Percentiles rank a stretch among this genome's conserved stretches.
Conservation (phyloP, 2,329 filamentous ascomycete species). For the Zymoseptoria crescenta region DNA sequence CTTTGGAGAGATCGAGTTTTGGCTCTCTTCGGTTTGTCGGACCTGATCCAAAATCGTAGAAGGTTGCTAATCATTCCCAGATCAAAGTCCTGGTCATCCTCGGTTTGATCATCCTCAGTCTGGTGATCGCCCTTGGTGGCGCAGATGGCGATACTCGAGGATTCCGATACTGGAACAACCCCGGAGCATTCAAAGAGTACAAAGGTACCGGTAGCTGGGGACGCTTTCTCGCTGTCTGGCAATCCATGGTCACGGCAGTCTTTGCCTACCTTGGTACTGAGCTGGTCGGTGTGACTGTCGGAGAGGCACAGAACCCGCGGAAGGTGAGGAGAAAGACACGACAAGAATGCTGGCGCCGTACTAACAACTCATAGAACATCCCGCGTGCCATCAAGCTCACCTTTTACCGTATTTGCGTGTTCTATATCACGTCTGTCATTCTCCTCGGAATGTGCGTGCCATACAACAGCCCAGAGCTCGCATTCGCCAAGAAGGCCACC, state of each 20-base stretch:
- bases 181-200: constrained; percentile 39
- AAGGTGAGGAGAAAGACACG: neutral
- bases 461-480: constrained; percentile 55
- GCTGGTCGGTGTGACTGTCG: constrained; percentile 69
- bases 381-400: constrained; percentile 72
- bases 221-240: constrained; percentile 39
- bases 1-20: constrained; percentile 45
- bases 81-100: constrained; percentile 42
- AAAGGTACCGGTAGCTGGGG: constrained; percentile 29
- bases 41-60: neutral
- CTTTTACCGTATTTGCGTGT: constrained; percentile 74
- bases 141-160: constrained; percentile 29
- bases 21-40: constrained; percentile 32
- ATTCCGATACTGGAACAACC: constrained; percentile 38
- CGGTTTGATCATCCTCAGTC: constrained; percentile 39
- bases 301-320: constrained; percentile 69
- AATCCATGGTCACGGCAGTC: constrained; percentile 60
- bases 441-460: constrained; percentile 70
- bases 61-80: neutral
- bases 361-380: constrained; percentile 47
- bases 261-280: constrained; percentile 75
- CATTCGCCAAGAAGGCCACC: constrained; percentile 47
- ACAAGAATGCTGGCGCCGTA: neutral
- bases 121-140: constrained; percentile 24
- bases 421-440: constrained; percentile 68